Base-by-base conservation (phyloP, 2,329 filamentous ascomycete species). In the Stemphylium lycopersici region DNA sequence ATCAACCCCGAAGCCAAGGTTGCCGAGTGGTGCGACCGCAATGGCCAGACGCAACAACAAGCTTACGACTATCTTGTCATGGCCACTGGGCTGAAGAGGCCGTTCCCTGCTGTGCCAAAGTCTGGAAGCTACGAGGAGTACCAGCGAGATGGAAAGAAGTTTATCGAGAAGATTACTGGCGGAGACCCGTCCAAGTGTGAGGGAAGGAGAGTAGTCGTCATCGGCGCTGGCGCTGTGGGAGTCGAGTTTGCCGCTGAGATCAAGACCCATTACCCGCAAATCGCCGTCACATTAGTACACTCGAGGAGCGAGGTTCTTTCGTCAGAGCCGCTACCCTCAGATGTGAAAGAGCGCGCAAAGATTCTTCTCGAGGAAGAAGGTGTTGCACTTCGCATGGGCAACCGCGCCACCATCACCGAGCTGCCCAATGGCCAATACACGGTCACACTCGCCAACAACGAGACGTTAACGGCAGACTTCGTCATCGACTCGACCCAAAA, bases 161-260 rank as follows among this genome's bases (percentile, higher is more conserved):
- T 91, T 58, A 84, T 90, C 61, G 75, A 81, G 16, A 70, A 70
- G 53, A 72, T 74, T 24, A 72, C 69, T 16, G 71, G 71, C 10
- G 62, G 63, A 3, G 67, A 71, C 13, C 44, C 58, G n/a, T 48
- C 60, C 5, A 64, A 62, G 33, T 63, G 67, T 20, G 59, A 67
- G 20, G 68, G 68, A 6, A 57, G 72, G 34, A 85, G 84, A 0
- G 83, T 92, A 1, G 83, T 90, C 0, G 81, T 93, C 18, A 86
- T 93, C n/a, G 90, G 90, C 15, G 90, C 90, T 59, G 85, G 89
- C 44, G 90, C 90, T 6, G 90, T 93, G 1, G 90, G 90, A 7
- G 87, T 93, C 49, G 90, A 93, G 71, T 91, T 93, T 82, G 89
- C 90, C 0, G 86, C 88, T 1, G 90, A 95, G 76, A 78, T 93